Conservation (phyloP, 352 stramenopile genomes). For the Phytophthora constricta region DNA sequence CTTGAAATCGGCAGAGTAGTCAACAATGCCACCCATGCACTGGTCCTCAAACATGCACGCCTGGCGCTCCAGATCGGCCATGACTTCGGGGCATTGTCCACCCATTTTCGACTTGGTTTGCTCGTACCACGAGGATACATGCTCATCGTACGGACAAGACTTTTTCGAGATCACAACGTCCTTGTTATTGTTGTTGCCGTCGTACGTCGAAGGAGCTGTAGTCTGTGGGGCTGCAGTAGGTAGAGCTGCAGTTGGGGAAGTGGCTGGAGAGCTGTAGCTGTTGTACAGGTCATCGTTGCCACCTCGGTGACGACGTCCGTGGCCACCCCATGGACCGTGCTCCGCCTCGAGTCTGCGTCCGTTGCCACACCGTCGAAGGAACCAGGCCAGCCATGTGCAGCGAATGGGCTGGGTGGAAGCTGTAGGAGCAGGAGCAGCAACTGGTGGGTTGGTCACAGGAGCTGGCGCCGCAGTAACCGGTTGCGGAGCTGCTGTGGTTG, state of each 20-base stretch:
- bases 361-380: conserved; percentile 25
- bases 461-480: not conserved
- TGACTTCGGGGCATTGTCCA: conserved; percentile 36
- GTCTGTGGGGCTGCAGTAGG: not conserved
- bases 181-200: conserved; percentile 33
- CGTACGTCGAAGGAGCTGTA: conserved; percentile 19
- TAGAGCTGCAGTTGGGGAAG: not conserved
- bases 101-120: conserved; percentile 40
- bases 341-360: conserved; percentile 24
- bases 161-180: conserved; percentile 43
- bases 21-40: conserved; percentile 48
- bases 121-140: conserved; percentile 50
- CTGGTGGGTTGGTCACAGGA: not conserved
- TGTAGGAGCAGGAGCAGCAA: not conserved
- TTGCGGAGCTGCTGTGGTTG: too few species aligned
- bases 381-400: conserved; percentile 6
- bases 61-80: conserved; percentile 61
- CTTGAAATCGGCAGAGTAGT: conserved; percentile 58
- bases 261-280: conserved; percentile 13
- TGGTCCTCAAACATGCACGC: conserved; percentile 58
- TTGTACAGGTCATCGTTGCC: not conserved
- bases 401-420: conserved; percentile 3
- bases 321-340: conserved; percentile 18
- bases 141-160: conserved; percentile 25
- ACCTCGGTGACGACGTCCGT: not conserved